Evolutionary conservation across 2,329 filamentous ascomycete genomes (phyloP).

Genomic region (Colletotrichum sp.): DNA sequence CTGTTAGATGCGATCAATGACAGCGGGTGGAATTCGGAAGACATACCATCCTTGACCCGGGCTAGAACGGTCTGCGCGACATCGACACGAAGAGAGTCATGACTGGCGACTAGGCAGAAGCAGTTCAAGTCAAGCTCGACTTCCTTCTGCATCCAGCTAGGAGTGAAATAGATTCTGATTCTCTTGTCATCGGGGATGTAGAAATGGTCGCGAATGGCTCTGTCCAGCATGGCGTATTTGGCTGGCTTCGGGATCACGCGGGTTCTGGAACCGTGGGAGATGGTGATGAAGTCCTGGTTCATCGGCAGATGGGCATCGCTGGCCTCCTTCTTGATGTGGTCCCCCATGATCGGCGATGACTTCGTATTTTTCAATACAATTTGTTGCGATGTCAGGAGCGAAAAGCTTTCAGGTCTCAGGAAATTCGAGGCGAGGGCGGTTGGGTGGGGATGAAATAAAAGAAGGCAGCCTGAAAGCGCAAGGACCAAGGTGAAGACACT

Average conservation of each 20-base stretch:
- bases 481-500: neutral
- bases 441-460: neutral
- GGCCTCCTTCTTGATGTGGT: neutral
- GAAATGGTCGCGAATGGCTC: neutral
- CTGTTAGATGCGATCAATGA: neutral
- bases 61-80: neutral
- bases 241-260: neutral
- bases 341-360: neutral
- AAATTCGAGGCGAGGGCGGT: neutral
- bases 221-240: neutral
- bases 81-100: neutral
- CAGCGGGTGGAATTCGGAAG: neutral
- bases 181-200: neutral
- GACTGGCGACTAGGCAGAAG: neutral
- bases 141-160: neutral
- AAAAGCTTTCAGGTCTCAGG: neutral
- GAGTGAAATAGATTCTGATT: neutral
- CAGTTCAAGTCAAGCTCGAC: neutral
- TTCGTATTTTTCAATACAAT: neutral
- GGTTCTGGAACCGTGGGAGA: neutral
- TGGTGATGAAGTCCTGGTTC: neutral
- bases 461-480: neutral
- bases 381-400: neutral
- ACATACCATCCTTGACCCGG: neutral
- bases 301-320: neutral